Percentiles rank a stretch among this genome's conserved stretches.
These are phyloP conservation scores for Pseudogymnoascus sp. DNA, from an alignment of 2,329 filamentous ascomycete genomes.

Conservation along the genomic window DNA sequence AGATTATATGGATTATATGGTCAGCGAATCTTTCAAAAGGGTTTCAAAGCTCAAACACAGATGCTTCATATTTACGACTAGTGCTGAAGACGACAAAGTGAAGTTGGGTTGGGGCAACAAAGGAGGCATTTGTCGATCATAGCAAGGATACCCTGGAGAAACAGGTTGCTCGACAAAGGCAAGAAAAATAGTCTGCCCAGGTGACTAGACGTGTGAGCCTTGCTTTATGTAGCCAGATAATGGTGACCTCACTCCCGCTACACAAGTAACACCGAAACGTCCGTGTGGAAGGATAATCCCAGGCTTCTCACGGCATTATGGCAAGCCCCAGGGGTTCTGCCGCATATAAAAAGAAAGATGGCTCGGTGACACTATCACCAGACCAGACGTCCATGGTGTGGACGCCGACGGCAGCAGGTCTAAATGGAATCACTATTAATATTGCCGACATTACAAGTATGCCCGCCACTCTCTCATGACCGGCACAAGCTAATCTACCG, in stretches of 20 bases:
- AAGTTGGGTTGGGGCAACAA: not conserved
- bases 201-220: slow-evolving; percentile 4
- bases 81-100: not conserved
- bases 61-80: slow-evolving; percentile 6
- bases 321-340: slow-evolving; percentile 57
- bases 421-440: slow-evolving; percentile 58
- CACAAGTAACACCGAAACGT: not conserved
- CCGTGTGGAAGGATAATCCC: not conserved
- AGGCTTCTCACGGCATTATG: slow-evolving; percentile 35
- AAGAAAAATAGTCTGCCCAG: not conserved
- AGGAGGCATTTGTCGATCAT: not conserved
- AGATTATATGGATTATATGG: slow-evolving; percentile 7
- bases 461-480: slow-evolving; percentile 27
- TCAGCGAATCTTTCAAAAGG: not conserved
- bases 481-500: slow-evolving; percentile 17
- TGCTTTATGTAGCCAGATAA: slow-evolving; percentile 3
- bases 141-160: not conserved
- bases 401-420: slow-evolving; percentile 59
- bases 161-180: not conserved
- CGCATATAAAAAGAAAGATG: slow-evolving; percentile 94
- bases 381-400: slow-evolving; percentile 73
- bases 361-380: slow-evolving; percentile 64
- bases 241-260: not conserved
- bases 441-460: slow-evolving; percentile 76
- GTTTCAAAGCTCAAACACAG: slow-evolving; percentile 6